A percentile compares a stretch with the other conserved stretches of the same genome.
Conservation (phyloP, 2,329 filamentous ascomycete genomes). For the Plectosphaerella sp. region DNA sequence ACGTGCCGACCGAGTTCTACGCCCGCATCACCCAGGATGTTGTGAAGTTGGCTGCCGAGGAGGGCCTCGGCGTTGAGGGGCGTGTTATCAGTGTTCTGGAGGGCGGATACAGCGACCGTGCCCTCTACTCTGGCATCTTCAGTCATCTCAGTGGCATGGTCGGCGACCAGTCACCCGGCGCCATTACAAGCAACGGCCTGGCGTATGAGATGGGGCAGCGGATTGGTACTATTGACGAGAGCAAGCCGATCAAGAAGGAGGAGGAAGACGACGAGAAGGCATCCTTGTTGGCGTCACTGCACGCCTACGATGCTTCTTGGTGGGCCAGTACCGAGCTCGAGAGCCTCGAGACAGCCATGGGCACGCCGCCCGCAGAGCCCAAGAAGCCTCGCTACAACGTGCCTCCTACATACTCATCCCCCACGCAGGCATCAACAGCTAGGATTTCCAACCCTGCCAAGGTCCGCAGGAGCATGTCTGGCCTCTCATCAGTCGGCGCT, state of each 20-base stretch:
- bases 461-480: conserved; percentile 59
- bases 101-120: conserved; percentile 92
- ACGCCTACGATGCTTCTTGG: conserved; percentile 64
- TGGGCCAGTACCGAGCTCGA: conserved; percentile 65
- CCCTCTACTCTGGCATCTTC: conserved; percentile 79
- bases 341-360: conserved; percentile 59
- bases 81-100: conserved; percentile 91
- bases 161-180: conserved; percentile 37
- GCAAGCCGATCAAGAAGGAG: conserved; percentile 19
- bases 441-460: conserved; percentile 69
- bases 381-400: conserved; percentile 52
- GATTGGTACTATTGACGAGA: conserved; percentile 35
- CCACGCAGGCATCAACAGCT: conserved; percentile 81
- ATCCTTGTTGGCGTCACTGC: conserved; percentile 22
- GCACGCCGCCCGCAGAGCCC: conserved; percentile 42
- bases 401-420: conserved; percentile 74
- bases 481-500: conserved; percentile 33
- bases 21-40: conserved; percentile 85
- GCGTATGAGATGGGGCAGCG: conserved; percentile 55
- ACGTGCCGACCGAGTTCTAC: conserved; percentile 96
- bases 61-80: conserved; percentile 72
- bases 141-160: conserved; percentile 85
- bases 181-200: conserved; percentile 34
- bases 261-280: conserved; percentile 10
- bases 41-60: conserved; percentile 74